phyloP scores from a whole-genome alignment of 2,329 filamentous ascomycete species.

The Penicillium brasilianum region DNA sequence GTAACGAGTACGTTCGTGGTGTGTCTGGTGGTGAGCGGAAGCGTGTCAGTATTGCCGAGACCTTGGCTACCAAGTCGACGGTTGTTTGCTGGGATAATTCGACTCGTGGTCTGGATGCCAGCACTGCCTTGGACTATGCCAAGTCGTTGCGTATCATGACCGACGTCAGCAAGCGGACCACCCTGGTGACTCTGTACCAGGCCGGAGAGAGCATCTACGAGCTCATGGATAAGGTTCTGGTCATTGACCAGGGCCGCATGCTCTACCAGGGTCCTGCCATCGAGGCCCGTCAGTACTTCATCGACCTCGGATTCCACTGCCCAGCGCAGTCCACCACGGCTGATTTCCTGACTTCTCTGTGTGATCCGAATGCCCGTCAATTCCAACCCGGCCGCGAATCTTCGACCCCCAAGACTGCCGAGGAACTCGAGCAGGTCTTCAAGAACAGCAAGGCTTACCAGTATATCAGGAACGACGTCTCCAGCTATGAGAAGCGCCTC shows the following conservation, averaged over 20 bases:
- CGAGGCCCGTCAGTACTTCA: slow-evolving; percentile 69
- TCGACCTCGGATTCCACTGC: slow-evolving; percentile 66
- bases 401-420: slow-evolving; percentile 70
- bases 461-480: slow-evolving; percentile 64
- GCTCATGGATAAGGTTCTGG: slow-evolving; percentile 79
- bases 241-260: slow-evolving; percentile 74
- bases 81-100: slow-evolving; percentile 82
- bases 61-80: slow-evolving; percentile 72
- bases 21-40: slow-evolving; percentile 82
- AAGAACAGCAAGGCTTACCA: slow-evolving; percentile 66
- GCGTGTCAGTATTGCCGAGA: slow-evolving; percentile 79
- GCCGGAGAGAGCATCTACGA: slow-evolving; percentile 72
- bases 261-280: slow-evolving; percentile 68
- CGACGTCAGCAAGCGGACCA: slow-evolving; percentile 73
- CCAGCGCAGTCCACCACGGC: slow-evolving; percentile 69
- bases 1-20: slow-evolving; percentile 73
- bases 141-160: slow-evolving; percentile 74
- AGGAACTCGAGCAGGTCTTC: slow-evolving; percentile 72
- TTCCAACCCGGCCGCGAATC: slow-evolving; percentile 70
- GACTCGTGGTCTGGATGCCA: slow-evolving; percentile 78
- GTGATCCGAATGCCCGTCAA: slow-evolving; percentile 72
- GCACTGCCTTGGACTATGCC: slow-evolving; percentile 77
- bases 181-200: slow-evolving; percentile 73
- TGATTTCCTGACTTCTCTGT: slow-evolving; percentile 77
- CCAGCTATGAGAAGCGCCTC: slow-evolving; percentile 63